These are phyloP conservation scores for Xylariaceae sp. DNA, from an alignment of 2,329 filamentous ascomycete genomes.

Conservation along the genomic window DNA sequence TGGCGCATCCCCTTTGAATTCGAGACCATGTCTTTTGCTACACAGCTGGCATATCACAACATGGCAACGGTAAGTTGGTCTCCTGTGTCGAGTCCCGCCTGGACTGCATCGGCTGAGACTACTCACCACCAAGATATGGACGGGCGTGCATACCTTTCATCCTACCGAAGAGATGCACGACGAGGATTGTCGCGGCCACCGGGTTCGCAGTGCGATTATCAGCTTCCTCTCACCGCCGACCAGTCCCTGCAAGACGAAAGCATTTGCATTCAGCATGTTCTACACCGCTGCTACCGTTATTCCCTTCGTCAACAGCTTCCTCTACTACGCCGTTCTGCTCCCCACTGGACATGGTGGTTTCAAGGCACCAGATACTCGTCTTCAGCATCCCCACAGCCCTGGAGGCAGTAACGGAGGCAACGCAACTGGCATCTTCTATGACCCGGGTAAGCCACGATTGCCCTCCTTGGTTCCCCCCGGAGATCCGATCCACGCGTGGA, in stretches of 20 bases:
- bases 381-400: conserved; percentile 9
- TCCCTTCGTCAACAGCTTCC: conserved; percentile 45
- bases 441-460: conserved; percentile 23
- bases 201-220: conserved; percentile 35
- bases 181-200: conserved; percentile 26
- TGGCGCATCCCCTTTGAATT: conserved; percentile 49
- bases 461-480: not conserved
- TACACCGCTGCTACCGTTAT: conserved; percentile 45
- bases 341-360: conserved; percentile 37
- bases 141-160: conserved; percentile 48
- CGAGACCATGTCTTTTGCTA: conserved; percentile 39
- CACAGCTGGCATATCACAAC: conserved; percentile 44
- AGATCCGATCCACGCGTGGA: not conserved
- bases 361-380: conserved; percentile 20
- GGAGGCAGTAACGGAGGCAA: conserved; percentile 1
- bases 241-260: conserved; percentile 37
- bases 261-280: conserved; percentile 48
- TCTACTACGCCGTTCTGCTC: conserved; percentile 44
- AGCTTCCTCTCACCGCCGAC: conserved; percentile 43
- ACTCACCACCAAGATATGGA: conserved; percentile 40
- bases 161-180: conserved; percentile 35
- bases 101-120: not conserved
- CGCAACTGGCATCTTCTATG: conserved; percentile 20
- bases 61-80: conserved; percentile 42
- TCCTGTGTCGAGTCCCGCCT: not conserved